Conservation (phyloP, 164 flowering plant genomes). For the Amborella trichopoda region DNA sequence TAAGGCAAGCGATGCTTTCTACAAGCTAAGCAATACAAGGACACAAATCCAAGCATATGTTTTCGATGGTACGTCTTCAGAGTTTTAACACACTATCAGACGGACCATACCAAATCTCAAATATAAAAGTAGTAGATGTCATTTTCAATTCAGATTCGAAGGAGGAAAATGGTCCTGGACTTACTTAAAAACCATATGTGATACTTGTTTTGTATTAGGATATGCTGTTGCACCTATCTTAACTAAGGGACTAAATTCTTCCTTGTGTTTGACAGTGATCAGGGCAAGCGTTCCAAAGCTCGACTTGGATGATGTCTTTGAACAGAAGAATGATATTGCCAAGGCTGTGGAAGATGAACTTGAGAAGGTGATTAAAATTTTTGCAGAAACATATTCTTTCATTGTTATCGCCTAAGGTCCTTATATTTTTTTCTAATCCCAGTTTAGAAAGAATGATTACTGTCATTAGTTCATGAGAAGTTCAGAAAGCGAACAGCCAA, state of each 20-base stretch:
- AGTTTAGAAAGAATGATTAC: too few relatives aligned
- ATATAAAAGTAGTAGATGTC: too few relatives aligned
- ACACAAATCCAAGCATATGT: slow-evolving; percentile 64
- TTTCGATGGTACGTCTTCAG: slow-evolving; percentile 51
- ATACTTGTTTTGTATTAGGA: too few relatives aligned
- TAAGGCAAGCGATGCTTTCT: slow-evolving; percentile 55
- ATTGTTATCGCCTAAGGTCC: not conserved
- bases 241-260: not conserved
- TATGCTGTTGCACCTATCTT: too few relatives aligned
- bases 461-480: too few relatives aligned
- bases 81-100: too few relatives aligned
- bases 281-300: slow-evolving; percentile 62
- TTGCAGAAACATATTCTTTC: not conserved
- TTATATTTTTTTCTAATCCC: not conserved
- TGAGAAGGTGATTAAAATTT: slow-evolving; percentile 31
- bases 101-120: too few relatives aligned
- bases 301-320: slow-evolving; percentile 46
- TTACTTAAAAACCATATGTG: too few relatives aligned
- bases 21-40: slow-evolving; percentile 51
- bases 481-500: too few relatives aligned
- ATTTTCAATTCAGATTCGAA: too few relatives aligned
- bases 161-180: too few relatives aligned
- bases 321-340: slow-evolving; percentile 60
- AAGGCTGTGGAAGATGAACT: slow-evolving; percentile 57
- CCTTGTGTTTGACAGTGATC: slow-evolving; percentile 24